Conservation (phyloP, 345 rosid species). For the Eucalyptus caleyi region DNA sequence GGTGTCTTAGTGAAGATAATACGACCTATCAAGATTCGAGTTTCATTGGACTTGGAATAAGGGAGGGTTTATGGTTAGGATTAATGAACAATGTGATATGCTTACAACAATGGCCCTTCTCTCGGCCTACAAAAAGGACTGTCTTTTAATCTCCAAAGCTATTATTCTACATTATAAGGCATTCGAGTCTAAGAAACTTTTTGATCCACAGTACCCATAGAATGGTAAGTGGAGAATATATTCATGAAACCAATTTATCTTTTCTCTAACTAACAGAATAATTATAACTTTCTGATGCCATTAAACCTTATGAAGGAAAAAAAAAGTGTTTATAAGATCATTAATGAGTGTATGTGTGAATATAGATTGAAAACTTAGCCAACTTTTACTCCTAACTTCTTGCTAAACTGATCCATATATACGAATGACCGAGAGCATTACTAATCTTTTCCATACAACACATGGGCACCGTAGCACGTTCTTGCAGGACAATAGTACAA, state of each 20-base stretch:
- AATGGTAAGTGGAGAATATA: not conserved
- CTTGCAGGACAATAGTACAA: not conserved
- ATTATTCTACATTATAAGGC: not conserved
- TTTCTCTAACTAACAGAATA: not conserved
- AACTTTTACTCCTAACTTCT: not conserved
- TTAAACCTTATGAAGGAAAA: not conserved
- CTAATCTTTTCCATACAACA: not conserved
- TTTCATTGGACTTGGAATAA: not conserved
- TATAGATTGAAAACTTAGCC: not conserved
- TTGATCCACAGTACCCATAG: not conserved
- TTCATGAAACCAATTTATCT: not conserved
- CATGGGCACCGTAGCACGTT: not conserved
- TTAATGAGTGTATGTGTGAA: not conserved
- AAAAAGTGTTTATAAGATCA: not conserved
- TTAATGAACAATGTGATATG: not conserved
- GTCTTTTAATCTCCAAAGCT: not conserved
- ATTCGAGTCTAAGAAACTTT: not conserved
- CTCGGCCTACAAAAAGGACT: not conserved
- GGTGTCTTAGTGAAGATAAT: not conserved
- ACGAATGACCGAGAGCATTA: not conserved
- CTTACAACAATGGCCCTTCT: not conserved
- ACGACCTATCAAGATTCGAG: not conserved
- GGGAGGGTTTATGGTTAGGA: not conserved
- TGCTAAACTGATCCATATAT: not conserved
- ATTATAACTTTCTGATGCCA: not conserved